These are phyloP conservation scores for Sordaria brevicollis DNA, from an alignment of 495 filamentous ascomycete genomes.

Conservation along the genomic window DNA sequence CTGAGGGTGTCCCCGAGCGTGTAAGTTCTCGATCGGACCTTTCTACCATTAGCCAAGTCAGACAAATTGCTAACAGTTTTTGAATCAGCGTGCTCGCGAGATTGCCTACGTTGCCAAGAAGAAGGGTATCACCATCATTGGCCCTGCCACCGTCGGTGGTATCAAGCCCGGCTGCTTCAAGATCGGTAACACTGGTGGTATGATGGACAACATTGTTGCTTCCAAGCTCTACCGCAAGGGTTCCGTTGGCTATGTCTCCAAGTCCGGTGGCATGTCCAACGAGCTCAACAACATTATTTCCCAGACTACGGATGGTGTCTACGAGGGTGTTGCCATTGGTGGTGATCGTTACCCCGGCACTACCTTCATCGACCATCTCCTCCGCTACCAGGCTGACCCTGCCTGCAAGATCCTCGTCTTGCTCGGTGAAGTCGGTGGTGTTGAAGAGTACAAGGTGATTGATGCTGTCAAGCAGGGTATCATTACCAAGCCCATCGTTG, in stretches of 20 bases:
- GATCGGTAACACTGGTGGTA: conserved; percentile 99
- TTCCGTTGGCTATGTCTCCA: conserved; percentile 98
- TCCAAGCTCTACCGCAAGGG: conserved; percentile 99
- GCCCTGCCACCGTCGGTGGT: conserved; percentile 94
- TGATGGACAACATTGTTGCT: conserved; percentile 99
- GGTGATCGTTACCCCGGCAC: conserved; percentile 98
- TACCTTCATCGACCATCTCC: conserved; percentile 96
- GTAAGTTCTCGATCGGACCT: conserved; percentile 39
- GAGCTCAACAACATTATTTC: conserved; percentile 99
- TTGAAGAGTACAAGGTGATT: conserved; percentile 99
- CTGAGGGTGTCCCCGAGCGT: conserved; percentile 96
- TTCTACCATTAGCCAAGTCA: not conserved
- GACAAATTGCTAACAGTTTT: not conserved
- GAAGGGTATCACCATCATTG: conserved; percentile 99
- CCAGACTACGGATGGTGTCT: conserved; percentile 91
- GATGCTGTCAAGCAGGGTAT: conserved; percentile 88
- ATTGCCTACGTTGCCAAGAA: conserved; percentile 90
- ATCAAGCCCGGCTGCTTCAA: conserved; percentile 99
- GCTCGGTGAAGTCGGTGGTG: conserved; percentile 96
- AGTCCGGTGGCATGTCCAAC: conserved; percentile 99
- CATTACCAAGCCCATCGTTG: conserved; percentile 97
- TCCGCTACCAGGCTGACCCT: conserved; percentile 89
- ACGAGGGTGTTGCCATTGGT: conserved; percentile 98
- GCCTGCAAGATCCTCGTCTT: conserved; percentile 94
- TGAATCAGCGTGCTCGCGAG: conserved; percentile 75